Conservation (phyloP, 768 basidiomycete genomes). For the Coprinopsis marcescibilis region DNA sequence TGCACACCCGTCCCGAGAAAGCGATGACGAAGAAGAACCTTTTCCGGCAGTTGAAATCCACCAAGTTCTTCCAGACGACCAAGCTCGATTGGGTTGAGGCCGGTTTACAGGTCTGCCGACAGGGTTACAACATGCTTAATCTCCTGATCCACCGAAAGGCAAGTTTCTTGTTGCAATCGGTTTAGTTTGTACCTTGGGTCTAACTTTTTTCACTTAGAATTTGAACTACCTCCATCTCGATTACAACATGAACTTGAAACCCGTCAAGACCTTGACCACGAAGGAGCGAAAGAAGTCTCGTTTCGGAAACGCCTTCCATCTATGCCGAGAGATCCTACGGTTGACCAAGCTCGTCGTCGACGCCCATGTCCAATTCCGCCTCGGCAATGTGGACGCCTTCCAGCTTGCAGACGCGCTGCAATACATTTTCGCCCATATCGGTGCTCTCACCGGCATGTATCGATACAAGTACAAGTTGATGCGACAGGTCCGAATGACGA, state of each 20-base stretch:
- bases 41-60: constrained; percentile 94
- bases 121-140: constrained; percentile 99
- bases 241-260: constrained; percentile 99
- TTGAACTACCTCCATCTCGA: constrained; percentile 92
- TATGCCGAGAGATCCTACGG: constrained; percentile 96
- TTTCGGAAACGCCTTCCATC: constrained; percentile 98
- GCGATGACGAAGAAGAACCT: constrained; percentile 98
- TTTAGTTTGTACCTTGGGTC: not conserved
- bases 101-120: constrained; percentile 95
- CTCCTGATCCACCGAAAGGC: constrained; percentile 97
- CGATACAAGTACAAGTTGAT: constrained; percentile 99
- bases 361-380: constrained; percentile 96
- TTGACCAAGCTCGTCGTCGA: constrained; percentile 98
- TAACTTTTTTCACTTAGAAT: constrained; percentile 43
- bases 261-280: constrained; percentile 94
- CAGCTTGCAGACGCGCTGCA: constrained; percentile 98
- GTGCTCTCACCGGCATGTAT: constrained; percentile 99
- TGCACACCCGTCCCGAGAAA: constrained; percentile 85
- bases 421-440: constrained; percentile 96
- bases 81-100: constrained; percentile 99
- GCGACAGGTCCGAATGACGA: constrained; percentile 99
- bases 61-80: constrained; percentile 99
- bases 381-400: constrained; percentile 98
- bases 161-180: constrained; percentile 5
- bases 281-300: constrained; percentile 99